These are phyloP conservation scores for Neurospora sp. DNA, from an alignment of 495 filamentous ascomycete species.

Conservation along the genomic window DNA sequence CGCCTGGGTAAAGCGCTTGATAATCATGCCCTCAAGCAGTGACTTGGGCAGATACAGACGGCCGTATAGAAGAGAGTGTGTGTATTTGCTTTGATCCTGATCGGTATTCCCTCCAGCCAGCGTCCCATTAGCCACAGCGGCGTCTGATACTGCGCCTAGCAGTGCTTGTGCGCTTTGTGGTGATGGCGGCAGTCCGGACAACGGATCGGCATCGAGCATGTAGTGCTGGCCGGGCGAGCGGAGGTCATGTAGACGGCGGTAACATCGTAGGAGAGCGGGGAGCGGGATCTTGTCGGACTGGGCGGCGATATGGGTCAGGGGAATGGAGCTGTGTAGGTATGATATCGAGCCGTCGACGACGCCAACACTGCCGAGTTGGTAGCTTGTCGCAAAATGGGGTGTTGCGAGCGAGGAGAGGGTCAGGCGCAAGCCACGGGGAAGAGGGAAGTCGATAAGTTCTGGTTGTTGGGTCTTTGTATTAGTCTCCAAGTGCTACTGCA, in stretches of 20 bases:
- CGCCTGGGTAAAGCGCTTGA: conserved; percentile 69
- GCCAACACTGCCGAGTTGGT: conserved; percentile 73
- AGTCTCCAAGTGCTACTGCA: background rate
- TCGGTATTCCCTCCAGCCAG: background rate
- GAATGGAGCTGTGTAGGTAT: conserved; percentile 78
- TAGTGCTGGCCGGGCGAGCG: conserved; percentile 7
- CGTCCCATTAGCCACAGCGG: background rate
- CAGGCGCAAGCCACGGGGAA: conserved; percentile 68
- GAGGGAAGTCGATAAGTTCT: conserved; percentile 79
- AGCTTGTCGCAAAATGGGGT: conserved; percentile 83
- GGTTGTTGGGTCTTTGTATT: background rate
- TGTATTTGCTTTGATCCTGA: background rate
- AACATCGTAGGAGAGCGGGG: conserved; percentile 36
- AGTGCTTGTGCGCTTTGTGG: background rate
- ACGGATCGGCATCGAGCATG: background rate
- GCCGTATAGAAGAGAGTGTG: conserved; percentile 66
- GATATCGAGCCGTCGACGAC: conserved; percentile 85
- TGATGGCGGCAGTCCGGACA: background rate
- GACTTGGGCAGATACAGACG: conserved; percentile 77
- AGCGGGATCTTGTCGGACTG: conserved; percentile 38
- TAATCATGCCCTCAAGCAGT: conserved; percentile 76
- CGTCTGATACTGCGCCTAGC: background rate
- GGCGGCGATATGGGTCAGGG: conserved; percentile 43
- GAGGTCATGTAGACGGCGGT: conserved; percentile 33
- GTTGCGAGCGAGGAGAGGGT: conserved; percentile 85